Evolutionary conservation across 345 rosid genomes (phyloP), one percentile per base, ranked within the genome.

Genomic region (Excoecaria agallocha): DNA sequence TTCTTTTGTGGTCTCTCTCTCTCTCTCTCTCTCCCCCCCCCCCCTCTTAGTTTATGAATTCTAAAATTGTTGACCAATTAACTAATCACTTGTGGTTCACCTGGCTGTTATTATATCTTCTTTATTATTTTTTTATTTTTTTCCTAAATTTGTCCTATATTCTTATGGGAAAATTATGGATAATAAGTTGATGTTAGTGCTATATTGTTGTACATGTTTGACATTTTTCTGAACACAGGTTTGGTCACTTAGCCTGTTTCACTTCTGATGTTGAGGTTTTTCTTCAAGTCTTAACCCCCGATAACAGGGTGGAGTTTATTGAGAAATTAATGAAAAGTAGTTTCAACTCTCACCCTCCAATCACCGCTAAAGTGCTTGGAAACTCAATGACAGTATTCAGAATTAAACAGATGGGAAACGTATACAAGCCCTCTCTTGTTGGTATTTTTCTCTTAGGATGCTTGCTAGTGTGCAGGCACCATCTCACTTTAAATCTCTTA

Each of bases 171-270:
- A 16, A 35, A 22, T 50, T 70, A 58, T 51, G 6, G 70, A 45
- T 56, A 55, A 63, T 71, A 16, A 35, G 69, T 35, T 10, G 7
- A 46, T 22, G 59, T 38, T 64, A 37, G 22, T 19, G 5, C 12
- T 59, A 52, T 76, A 19, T 45, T 15, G 35, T 58, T 66, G 20
- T 66, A 74, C 50, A 74, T 79, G 30, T 57, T 76, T 58, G 69
- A 70, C 37, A 54, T 35, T 49, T 30, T 72, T 71, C 62, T 76
- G 68, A 77, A 69, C 69, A 60, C 92, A 96, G 98, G 87, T 93
- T 91, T 87, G 97, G 98, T 84, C 99, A 91, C 85, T 79, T 91
- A 76, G 96, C 96, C 58, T 93, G 96, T 84, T 93, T 84, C 85
- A 77, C 92, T 76, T 87, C 97, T 39, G 99, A 91, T 76, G 79